These are phyloP conservation scores for Apiospora pterosperma DNA, from an alignment of 2,329 filamentous ascomycete genomes.

Conservation along the genomic window DNA sequence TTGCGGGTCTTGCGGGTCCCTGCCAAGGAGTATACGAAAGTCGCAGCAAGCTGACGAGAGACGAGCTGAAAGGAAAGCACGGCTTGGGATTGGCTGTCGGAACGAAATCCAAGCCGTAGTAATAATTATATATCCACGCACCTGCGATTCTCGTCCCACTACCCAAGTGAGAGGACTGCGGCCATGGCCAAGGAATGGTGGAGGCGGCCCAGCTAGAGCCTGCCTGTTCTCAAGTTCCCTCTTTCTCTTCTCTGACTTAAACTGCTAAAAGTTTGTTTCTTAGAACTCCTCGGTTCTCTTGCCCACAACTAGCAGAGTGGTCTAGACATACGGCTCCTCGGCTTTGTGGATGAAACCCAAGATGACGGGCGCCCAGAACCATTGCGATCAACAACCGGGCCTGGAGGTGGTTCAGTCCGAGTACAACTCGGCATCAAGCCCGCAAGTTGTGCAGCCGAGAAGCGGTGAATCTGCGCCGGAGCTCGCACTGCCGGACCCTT, in stretches of 20 bases:
- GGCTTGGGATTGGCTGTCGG: background rate
- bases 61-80: background rate
- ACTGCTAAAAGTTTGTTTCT: background rate
- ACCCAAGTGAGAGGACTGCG: background rate
- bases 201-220: background rate
- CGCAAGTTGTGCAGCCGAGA: background rate
- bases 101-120: background rate
- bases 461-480: background rate
- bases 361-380: background rate
- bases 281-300: background rate
- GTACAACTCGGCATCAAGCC: background rate
- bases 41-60: background rate
- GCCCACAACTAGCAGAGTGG: background rate
- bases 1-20: background rate
- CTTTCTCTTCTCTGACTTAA: background rate
- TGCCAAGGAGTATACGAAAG: background rate
- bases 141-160: background rate
- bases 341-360: background rate
- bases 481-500: background rate
- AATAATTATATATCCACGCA: background rate
- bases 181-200: background rate
- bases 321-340: background rate
- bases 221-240: background rate
- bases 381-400: background rate
- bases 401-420: background rate